Percentiles rank a stretch among this genome's conserved stretches.
Evolutionary conservation across 2,329 filamentous ascomycete species (phyloP).

Genomic region (Diaporthe humulicola): DNA sequence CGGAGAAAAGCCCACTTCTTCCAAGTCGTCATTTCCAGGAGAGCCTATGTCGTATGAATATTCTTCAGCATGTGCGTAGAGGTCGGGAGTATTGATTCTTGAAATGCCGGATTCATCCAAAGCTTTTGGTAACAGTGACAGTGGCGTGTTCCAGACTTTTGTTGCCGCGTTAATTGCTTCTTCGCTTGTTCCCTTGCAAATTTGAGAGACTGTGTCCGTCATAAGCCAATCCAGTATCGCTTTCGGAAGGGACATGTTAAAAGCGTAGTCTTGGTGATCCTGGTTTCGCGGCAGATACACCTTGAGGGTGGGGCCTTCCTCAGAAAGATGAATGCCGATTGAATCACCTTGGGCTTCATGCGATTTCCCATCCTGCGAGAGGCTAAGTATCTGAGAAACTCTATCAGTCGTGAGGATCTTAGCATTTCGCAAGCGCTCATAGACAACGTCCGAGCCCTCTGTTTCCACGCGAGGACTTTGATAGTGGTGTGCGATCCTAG

Average conservation of each 20-base stretch:
- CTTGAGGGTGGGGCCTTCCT: conserved; percentile 41
- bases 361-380: conserved; percentile 46
- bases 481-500: conserved; percentile 48
- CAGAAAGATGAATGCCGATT: conserved; percentile 48
- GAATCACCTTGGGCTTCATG: conserved; percentile 41
- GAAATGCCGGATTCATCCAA: conserved; percentile 42
- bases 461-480: conserved; percentile 43
- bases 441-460: conserved; percentile 40
- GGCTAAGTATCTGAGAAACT: conserved; percentile 46
- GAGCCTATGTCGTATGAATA: not conserved
- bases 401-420: conserved; percentile 48
- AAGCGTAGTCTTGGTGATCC: conserved; percentile 47
- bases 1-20: not conserved
- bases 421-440: conserved; percentile 43
- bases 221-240: conserved; percentile 53
- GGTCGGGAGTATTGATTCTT: not conserved
- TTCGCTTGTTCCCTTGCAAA: not conserved
- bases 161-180: conserved; percentile 31
- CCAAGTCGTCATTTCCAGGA: not conserved
- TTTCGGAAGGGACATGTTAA: conserved; percentile 45
- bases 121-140: conserved; percentile 17
- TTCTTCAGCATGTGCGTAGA: not conserved
- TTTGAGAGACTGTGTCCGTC: conserved; percentile 44
- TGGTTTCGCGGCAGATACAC: conserved; percentile 51
- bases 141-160: not conserved